These are phyloP conservation scores for Myochromella boudieri DNA, from an alignment of 768 basidiomycete species.

Conservation along the genomic window DNA sequence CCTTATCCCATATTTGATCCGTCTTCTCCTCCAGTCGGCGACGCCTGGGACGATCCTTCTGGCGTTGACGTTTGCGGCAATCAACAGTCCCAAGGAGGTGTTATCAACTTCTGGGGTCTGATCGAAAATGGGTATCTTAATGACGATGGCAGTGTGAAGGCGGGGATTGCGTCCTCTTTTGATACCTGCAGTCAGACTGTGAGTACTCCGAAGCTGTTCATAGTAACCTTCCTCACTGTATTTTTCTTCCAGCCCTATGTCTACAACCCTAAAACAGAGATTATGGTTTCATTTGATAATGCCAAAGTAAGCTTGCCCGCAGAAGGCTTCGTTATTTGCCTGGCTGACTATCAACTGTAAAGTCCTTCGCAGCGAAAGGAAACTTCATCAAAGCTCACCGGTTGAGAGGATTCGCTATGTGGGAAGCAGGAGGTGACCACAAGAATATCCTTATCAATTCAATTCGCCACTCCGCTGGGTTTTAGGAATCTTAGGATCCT, in stretches of 20 bases:
- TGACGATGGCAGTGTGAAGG: conserved; percentile 43
- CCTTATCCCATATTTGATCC: conserved; percentile 56
- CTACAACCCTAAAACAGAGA: conserved; percentile 37
- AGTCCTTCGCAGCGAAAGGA: conserved; percentile 55
- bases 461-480: conserved; percentile 32
- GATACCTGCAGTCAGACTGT: conserved; percentile 77
- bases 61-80: conserved; percentile 59
- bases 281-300: conserved; percentile 53
- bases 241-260: conserved; percentile 37
- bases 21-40: conserved; percentile 50
- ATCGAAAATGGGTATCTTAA: conserved; percentile 56
- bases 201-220: conserved; percentile 21
- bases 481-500: conserved; percentile 8
- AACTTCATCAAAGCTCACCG: conserved; percentile 49
- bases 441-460: conserved; percentile 45
- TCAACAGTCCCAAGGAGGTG: conserved; percentile 47
- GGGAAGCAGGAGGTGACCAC: conserved; percentile 71
- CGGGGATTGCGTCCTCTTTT: conserved; percentile 50
- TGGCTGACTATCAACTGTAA: not conserved
- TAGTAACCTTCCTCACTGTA: not conserved
- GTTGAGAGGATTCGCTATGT: conserved; percentile 67
- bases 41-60: conserved; percentile 59
- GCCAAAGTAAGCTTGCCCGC: conserved; percentile 28
- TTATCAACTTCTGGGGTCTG: conserved; percentile 66
- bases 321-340: not conserved